Evolutionary conservation across 129 eudicot genomes (phyloP).

Genomic region (Chrysanthemum lavandulifolium): DNA sequence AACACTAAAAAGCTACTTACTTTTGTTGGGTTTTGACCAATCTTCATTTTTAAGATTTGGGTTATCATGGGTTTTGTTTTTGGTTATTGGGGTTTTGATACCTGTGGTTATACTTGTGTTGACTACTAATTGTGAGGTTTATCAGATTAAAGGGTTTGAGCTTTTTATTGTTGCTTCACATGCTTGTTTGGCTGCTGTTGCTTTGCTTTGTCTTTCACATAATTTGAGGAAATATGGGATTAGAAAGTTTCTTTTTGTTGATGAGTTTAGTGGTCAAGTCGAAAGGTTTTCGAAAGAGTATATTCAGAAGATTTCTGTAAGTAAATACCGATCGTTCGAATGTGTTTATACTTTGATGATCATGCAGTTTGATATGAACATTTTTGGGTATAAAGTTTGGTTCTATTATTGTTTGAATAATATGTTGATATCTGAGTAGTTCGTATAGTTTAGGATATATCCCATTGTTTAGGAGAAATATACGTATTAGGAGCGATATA

Average conservation of each 20-base stretch:
- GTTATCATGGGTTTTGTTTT: conserved; percentile 50
- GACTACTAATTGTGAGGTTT: conserved; percentile 47
- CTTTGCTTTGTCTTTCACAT: conserved; percentile 66
- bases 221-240: conserved; percentile 71
- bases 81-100: conserved; percentile 47
- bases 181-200: conserved; percentile 66
- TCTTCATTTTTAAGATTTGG: conserved; percentile 36
- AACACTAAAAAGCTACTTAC: conserved; percentile 36
- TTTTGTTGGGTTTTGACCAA: conserved; percentile 56
- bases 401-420: neutral
- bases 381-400: neutral
- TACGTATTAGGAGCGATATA: too few species aligned
- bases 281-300: conserved; percentile 54
- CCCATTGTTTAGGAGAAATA: too few species aligned
- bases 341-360: too few species aligned
- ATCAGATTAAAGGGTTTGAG: conserved; percentile 56
- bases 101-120: conserved; percentile 44
- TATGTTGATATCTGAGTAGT: too few species aligned
- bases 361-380: neutral
- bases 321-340: too few species aligned
- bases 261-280: conserved; percentile 62
- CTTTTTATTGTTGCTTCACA: conserved; percentile 56
- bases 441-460: too few species aligned
- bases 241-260: conserved; percentile 70
- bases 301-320: conserved; percentile 58